Conservation (phyloP, 164 flowering plant genomes). For the Brasenia schreberi region DNA sequence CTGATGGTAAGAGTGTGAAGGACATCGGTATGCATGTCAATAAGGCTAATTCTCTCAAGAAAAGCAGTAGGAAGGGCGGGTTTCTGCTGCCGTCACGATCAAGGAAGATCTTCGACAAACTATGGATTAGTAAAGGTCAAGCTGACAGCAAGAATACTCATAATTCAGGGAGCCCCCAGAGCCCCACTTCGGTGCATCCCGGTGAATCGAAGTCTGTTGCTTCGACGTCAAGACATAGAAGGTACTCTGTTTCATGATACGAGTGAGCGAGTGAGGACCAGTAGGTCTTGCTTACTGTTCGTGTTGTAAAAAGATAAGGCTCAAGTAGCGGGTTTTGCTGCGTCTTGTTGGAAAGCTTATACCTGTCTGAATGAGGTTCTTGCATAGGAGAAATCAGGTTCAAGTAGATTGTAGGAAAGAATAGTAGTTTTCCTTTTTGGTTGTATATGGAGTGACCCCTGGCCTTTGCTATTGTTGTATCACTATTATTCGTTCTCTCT, state of each 20-base stretch:
- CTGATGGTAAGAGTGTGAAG: constrained; percentile 14
- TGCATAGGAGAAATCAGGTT: neutral
- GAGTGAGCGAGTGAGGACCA: neutral
- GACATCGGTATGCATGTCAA: constrained; percentile 4
- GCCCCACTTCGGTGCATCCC: constrained; percentile 56
- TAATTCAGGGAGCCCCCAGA: constrained; percentile 60
- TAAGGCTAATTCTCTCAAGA: constrained; percentile 27
- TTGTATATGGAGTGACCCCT: neutral
- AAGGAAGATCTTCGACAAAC: constrained; percentile 67
- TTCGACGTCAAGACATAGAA: constrained; percentile 48
- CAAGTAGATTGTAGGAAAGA: neutral
- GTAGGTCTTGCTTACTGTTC: too few relatives aligned
- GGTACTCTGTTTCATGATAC: constrained; percentile 60
- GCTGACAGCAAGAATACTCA: constrained; percentile 56
- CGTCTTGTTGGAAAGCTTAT: neutral
- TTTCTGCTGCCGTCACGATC: constrained; percentile 65
- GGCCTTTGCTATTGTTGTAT: neutral
- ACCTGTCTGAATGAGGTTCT: neutral
- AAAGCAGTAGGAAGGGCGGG: constrained; percentile 30
- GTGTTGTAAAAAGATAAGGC: too few relatives aligned
- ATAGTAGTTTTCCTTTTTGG: neutral
- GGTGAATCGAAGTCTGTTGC: constrained; percentile 44
- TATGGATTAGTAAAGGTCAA: constrained; percentile 46
- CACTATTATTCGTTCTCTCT: neutral
- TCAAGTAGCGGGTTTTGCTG: too few relatives aligned